A percentile compares a stretch with the other conserved stretches of the same genome.
Evolutionary conservation across 2,329 filamentous ascomycete genomes (phyloP).

Genomic region (Colletotrichum noveboracense): DNA sequence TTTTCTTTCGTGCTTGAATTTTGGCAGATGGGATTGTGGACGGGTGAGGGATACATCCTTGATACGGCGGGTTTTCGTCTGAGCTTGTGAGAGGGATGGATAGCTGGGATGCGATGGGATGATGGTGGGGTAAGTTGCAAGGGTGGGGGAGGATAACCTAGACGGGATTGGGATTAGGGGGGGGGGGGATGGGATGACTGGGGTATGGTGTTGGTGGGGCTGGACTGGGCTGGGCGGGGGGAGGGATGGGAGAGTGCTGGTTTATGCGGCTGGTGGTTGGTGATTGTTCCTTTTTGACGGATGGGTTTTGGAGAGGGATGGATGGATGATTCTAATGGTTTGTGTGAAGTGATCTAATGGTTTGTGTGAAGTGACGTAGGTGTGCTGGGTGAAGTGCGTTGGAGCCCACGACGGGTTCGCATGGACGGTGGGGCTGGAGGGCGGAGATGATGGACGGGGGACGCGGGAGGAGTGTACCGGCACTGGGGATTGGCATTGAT

Average conservation of each 20-base stretch:
- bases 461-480: no score
- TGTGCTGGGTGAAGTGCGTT: no score
- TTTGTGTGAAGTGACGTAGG: no score
- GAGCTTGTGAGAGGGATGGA: not conserved
- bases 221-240: not conserved
- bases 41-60: not conserved
- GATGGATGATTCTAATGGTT: no score
- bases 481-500: no score
- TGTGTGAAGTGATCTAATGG: no score
- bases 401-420: no score
- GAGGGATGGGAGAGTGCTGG: not conserved
- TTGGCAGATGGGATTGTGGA: not conserved
- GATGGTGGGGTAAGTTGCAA: slow-evolving; percentile 25
- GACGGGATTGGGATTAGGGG: not conserved
- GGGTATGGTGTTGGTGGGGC: not conserved
- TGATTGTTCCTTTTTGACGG: no score
- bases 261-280: not conserved
- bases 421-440: no score
- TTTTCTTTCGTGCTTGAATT: not conserved
- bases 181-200: not conserved
- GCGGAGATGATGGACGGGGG: no score
- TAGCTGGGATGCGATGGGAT: not conserved
- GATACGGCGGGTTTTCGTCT: not conserved
- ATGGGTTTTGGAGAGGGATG: no score
- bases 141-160: not conserved